Conservation (phyloP, 495 filamentous ascomycete genomes). For the Aspergillus mulundensis region DNA sequence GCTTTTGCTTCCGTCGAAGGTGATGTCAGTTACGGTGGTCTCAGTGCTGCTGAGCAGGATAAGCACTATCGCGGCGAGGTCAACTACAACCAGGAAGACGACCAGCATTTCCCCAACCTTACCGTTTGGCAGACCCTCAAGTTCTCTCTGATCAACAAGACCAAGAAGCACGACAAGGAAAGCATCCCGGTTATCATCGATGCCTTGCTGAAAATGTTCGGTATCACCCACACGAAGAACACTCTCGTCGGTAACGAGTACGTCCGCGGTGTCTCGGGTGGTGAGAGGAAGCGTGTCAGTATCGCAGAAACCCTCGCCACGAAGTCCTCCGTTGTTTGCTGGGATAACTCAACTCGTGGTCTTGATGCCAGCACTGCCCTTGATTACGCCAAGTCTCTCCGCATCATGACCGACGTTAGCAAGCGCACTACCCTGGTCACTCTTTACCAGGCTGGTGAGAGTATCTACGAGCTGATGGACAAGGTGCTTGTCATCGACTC, state of each 20-base stretch:
- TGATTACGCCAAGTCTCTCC: conserved; percentile 71
- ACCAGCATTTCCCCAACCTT: conserved; percentile 71
- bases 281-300: conserved; percentile 68
- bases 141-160: conserved; percentile 82
- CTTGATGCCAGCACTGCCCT: conserved; percentile 75
- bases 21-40: conserved; percentile 72
- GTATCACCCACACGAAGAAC: conserved; percentile 75
- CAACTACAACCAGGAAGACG: conserved; percentile 79
- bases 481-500: conserved; percentile 67
- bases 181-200: conserved; percentile 65
- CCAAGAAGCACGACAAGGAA: conserved; percentile 63
- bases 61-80: conserved; percentile 75
- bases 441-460: conserved; percentile 79
- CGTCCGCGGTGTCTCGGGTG: conserved; percentile 69
- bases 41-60: conserved; percentile 63
- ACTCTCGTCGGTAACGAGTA: conserved; percentile 84
- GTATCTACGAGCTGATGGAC: conserved; percentile 79
- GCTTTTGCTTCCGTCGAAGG: conserved; percentile 65
- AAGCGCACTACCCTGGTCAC: conserved; percentile 79
- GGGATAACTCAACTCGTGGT: conserved; percentile 77
- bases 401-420: conserved; percentile 79
- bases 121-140: conserved; percentile 77
- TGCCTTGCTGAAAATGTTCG: conserved; percentile 66
- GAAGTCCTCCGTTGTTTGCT: conserved; percentile 61
- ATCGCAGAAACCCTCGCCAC: conserved; percentile 66